Base-by-base conservation (phyloP, 345 rosid species). In the Hypericum androsaemum region DNA sequence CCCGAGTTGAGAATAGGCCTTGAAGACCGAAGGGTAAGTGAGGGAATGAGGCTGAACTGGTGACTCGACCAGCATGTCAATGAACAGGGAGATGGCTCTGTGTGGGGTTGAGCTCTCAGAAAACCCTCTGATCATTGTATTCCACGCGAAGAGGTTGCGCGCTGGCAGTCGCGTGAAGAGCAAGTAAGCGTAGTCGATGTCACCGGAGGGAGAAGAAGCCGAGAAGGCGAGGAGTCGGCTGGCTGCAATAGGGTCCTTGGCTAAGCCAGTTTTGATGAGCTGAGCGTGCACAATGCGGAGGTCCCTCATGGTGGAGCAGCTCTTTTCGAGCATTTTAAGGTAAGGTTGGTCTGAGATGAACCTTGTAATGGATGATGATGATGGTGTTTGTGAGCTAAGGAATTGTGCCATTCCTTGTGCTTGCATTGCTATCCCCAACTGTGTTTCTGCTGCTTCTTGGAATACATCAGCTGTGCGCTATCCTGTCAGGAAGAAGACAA, bases 11-110 rank as follows among this genome's bases (percentile, higher is more conserved):
- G 80, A 57, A 65, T 60, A 86, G 12, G 88, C 84, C 73, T 86
- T 83, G 6, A 89, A 89, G 14, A 86, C 82, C 3, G 94, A 83
- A 62, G 95, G 95, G 57, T 83, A 89, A 50, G 95, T 83, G 45
- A 81, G 65, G 38, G 78, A 73, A 39, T 75, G 80, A 0, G 97
- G 97, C 41, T 73, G 67, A 44, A 69, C 51, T 32, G 59, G 54
- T 1, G 77, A 63, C 61, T 56, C 35, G n/a, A 51, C 44, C 59
- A 86, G 53, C 94, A 86, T 78, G 10, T 77, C 73, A 47, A 77
- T 45, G 71, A 86, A 83, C 38, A 77, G 54, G 44, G 64, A 66
- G 48, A 89, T 56, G 5, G 94, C 77, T 35, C 32, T 47, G 42
- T 78, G 73, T 2, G 95, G 88, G 12, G 41, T 32, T 2, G 81